A percentile compares a stretch with the other conserved stretches of the same genome.
Conservation (phyloP, 2,329 filamentous ascomycete species). For the Ophiostoma sp. region DNA sequence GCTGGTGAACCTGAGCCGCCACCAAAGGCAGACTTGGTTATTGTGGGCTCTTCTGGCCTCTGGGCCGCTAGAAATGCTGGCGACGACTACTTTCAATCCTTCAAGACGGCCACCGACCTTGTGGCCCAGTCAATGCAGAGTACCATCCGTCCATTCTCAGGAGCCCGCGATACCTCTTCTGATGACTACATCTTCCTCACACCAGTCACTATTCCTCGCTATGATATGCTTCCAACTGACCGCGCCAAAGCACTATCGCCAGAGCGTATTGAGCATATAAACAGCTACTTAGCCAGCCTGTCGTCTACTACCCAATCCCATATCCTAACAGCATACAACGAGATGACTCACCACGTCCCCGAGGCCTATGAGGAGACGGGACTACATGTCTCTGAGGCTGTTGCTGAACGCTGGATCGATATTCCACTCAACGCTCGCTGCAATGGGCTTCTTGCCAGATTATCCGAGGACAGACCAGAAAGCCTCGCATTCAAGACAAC, state of each 20-base stretch:
- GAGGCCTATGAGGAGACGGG: slow-evolving; percentile 43
- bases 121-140: slow-evolving; percentile 33
- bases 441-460: slow-evolving; percentile 40
- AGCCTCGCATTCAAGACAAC: slow-evolving; percentile 41
- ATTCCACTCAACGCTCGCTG: slow-evolving; percentile 51
- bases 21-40: slow-evolving; percentile 41
- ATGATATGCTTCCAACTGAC: slow-evolving; percentile 39
- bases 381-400: slow-evolving; percentile 42
- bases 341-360: slow-evolving; percentile 39
- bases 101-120: slow-evolving; percentile 42
- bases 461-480: slow-evolving; percentile 29
- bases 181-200: slow-evolving; percentile 31
- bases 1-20: slow-evolving; percentile 27
- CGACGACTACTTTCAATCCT: slow-evolving; percentile 41
- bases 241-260: slow-evolving; percentile 42
- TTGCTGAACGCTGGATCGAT: slow-evolving; percentile 46
- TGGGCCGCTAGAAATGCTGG: slow-evolving; percentile 50
- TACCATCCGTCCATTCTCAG: not conserved
- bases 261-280: slow-evolving; percentile 47
- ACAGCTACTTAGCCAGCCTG: slow-evolving; percentile 43
- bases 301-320: slow-evolving; percentile 38
- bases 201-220: slow-evolving; percentile 40
- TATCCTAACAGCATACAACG: slow-evolving; percentile 46
- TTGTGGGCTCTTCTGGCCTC: slow-evolving; percentile 50
- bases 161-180: not conserved